phyloP scores from a whole-genome alignment of 495 filamentous ascomycete genomes.

The Stereocaulon alpinum region DNA sequence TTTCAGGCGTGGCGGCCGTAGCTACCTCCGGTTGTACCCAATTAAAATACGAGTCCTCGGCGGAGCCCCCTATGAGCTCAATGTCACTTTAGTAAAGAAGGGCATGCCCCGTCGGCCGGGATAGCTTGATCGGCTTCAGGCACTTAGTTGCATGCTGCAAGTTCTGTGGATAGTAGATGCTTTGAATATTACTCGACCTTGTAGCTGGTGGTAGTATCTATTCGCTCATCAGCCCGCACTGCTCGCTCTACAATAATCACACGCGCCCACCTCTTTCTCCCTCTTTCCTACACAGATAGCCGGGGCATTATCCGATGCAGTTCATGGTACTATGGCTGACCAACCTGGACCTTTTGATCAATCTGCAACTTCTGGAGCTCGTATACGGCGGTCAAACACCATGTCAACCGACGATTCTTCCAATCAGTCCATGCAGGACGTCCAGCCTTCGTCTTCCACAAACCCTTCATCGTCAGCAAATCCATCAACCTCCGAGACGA shows the following conservation, averaged over 20 bases:
- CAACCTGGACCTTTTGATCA: not conserved
- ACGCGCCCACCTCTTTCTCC: conserved; percentile 1
- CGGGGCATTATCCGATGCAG: not conserved
- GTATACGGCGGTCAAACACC: not conserved
- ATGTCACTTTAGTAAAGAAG: not conserved
- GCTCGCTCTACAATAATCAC: not conserved
- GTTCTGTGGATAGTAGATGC: not conserved
- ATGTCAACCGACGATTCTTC: conserved; percentile 1
- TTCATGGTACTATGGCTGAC: not conserved
- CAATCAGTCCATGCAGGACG: conserved; percentile 1
- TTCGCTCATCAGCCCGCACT: not conserved
- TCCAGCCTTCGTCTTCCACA: not conserved
- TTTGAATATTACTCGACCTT: not conserved
- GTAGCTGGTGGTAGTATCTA: no score
- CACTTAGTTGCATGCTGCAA: not conserved
- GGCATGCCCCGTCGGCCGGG: not conserved
- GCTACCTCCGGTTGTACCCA: not conserved
- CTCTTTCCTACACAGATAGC: not conserved
- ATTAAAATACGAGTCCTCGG: not conserved
- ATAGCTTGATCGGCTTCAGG: not conserved
- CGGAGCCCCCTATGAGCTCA: not conserved
- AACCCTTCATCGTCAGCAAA: not conserved
- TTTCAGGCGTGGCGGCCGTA: not conserved
- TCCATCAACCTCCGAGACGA: not conserved
- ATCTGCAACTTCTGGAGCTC: not conserved